Percentiles rank a stretch among this genome's conserved stretches.
phyloP scores from a whole-genome alignment of 1,284 basidiomycete species.

The Ceratobasidium sp. region DNA sequence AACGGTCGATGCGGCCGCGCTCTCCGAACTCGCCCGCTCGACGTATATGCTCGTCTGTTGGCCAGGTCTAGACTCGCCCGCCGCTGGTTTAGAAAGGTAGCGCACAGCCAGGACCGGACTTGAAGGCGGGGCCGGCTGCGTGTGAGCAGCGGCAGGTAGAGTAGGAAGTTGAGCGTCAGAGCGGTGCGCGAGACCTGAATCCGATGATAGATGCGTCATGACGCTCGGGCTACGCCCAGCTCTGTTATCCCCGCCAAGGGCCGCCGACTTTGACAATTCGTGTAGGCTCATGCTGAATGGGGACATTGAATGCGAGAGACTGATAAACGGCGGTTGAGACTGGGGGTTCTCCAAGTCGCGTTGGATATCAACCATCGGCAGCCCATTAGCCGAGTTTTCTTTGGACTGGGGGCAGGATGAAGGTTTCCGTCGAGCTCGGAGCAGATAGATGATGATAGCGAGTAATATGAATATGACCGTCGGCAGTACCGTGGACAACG shows the following conservation, averaged over 20 bases:
- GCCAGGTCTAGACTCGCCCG: not conserved
- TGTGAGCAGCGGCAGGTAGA: not conserved
- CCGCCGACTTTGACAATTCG: not conserved
- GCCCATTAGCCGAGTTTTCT: not conserved
- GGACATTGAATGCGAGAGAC: conserved; percentile 5
- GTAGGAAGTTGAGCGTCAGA: not conserved
- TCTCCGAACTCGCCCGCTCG: conserved; percentile 8
- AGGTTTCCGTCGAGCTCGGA: conserved; percentile 27
- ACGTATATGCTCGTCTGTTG: conserved; percentile 27
- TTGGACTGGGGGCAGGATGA: not conserved
- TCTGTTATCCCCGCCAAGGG: not conserved
- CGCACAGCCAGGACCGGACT: conserved; percentile 22
- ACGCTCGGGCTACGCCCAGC: not conserved
- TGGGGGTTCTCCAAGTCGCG: not conserved
- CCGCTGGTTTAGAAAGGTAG: not conserved
- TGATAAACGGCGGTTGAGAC: not conserved
- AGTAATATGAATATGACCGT: conserved; percentile 8
- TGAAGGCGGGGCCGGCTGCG: not conserved
- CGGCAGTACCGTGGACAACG: conserved; percentile 28
- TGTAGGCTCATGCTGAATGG: conserved; percentile 23
- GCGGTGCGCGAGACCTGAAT: conserved; percentile 10
- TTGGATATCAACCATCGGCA: conserved; percentile 22
- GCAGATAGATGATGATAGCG: conserved; percentile 11
- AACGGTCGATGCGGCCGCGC: conserved; percentile 11
- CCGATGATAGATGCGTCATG: conserved; percentile 11